A percentile compares a stretch with the other conserved stretches of the same genome.
These are phyloP conservation scores for Hyphodiscus sp. DNA, from an alignment of 2,329 filamentous ascomycete genomes.

Conservation along the genomic window DNA sequence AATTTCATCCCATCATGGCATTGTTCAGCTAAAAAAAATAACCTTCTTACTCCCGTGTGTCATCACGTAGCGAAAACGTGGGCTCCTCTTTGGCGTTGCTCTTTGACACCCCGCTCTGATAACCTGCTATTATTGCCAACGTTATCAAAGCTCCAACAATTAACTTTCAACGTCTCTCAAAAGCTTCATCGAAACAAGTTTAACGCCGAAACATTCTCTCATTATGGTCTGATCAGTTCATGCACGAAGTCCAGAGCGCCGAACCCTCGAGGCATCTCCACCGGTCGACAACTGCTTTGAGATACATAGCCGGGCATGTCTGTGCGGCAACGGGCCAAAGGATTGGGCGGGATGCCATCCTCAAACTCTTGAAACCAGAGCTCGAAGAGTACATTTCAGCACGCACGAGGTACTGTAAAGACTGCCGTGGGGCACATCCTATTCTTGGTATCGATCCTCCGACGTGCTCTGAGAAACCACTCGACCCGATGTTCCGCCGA, in stretches of 20 bases:
- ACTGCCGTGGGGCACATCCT: not conserved
- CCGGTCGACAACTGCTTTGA: slow-evolving; percentile 3
- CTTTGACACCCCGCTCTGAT: not conserved
- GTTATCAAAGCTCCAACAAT: not conserved
- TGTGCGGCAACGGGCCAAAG: slow-evolving; percentile 6
- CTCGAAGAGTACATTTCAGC: not conserved
- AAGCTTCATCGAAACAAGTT: not conserved
- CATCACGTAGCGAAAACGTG: not conserved
- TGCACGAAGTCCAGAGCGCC: not conserved
- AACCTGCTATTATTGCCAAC: not conserved
- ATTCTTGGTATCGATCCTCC: slow-evolving; percentile 4
- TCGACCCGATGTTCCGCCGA: not conserved
- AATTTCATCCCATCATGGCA: not conserved
- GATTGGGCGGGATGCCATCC: not conserved
- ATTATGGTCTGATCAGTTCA: not conserved
- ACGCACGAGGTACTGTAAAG: not conserved
- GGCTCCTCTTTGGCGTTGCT: not conserved
- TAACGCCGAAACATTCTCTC: not conserved
- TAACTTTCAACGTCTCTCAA: not conserved
- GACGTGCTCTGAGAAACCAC: not conserved
- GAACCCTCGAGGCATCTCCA: not conserved
- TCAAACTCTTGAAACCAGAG: slow-evolving; percentile 6
- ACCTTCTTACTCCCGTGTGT: not conserved
- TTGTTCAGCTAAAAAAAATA: not conserved
- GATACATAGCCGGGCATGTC: slow-evolving; percentile 4